Evolutionary conservation across 352 stramenopile genomes (phyloP).

Genomic region (Phytophthora citricola): DNA sequence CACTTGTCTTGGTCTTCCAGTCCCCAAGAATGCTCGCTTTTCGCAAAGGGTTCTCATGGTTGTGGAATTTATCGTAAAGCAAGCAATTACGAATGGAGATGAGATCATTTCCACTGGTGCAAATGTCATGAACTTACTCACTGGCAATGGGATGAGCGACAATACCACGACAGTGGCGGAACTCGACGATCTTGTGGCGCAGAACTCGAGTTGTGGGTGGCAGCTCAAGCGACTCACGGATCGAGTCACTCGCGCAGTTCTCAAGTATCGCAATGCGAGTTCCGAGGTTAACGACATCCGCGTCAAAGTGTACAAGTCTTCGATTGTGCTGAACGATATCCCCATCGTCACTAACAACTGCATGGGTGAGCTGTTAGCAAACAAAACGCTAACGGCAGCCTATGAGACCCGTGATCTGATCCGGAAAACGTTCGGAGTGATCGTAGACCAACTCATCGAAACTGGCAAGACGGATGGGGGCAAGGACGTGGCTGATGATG

Average conservation of each 20-base stretch:
- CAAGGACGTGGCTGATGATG: slow-evolving; percentile 26
- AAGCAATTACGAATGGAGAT: slow-evolving; percentile 30
- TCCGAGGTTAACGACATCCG: slow-evolving; percentile 15
- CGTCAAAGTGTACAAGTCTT: slow-evolving; percentile 20
- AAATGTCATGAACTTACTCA: slow-evolving; percentile 33
- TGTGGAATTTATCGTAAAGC: slow-evolving; percentile 36
- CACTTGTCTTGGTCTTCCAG: slow-evolving; percentile 9
- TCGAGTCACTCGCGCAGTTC: slow-evolving; percentile 21
- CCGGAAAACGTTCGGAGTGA: too few species aligned
- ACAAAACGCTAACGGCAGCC: slow-evolving; percentile 15
- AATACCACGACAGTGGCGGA: slow-evolving; percentile 21
- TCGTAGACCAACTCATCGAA: background rate
- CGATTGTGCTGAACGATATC: slow-evolving; percentile 31
- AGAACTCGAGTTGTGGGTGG: slow-evolving; percentile 34
- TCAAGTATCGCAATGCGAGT: slow-evolving; percentile 16
- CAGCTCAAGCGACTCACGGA: slow-evolving; percentile 37
- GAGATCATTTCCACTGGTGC: slow-evolving; percentile 26
- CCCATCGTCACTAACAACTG: slow-evolving; percentile 40
- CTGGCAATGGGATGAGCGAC: slow-evolving; percentile 12
- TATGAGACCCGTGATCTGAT: slow-evolving; percentile 14
- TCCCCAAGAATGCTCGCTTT: slow-evolving; percentile 9
- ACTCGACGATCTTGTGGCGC: slow-evolving; percentile 5
- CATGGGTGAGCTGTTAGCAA: slow-evolving; percentile 26
- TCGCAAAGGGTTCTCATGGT: slow-evolving; percentile 7
- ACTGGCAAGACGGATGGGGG: slow-evolving; percentile 28